Base-by-base conservation (phyloP, 352 stramenopile genomes). In the Plasmopara viticola region DNA sequence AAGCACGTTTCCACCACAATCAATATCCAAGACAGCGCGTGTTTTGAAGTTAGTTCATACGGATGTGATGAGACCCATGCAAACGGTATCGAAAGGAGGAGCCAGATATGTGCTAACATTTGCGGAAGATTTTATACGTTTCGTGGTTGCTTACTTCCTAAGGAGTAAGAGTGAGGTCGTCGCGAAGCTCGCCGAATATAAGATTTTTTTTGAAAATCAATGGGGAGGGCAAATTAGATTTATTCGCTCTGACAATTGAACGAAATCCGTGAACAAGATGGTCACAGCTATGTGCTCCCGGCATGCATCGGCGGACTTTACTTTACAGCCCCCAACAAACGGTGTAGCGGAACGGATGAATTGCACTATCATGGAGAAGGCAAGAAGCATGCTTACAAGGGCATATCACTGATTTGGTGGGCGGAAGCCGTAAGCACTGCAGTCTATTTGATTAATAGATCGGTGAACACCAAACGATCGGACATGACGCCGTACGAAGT, bases 21-120 rank as follows among this genome's bases (percentile, higher is more conserved):
- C 31, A 12, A 7, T 4, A 25, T 28, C 17, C 44, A 68, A 54
- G 18, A 56, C 49, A 13, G 15, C 29, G 7, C n/a, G 15, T 25
- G 33, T 41, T 9, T 29, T 57, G 33, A 7, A 57, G n/a, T 25
- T 44, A n/a, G 31, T 50, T 17, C 45, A 63, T 30, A 35, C 31
- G 31, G 31, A 8, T 35, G 31, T 35, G 31, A 35, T 35, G 31
- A 4, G 10, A 35, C 31, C 1, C 31, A 35, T 25, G 20, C 3
- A 5, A 30, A 17, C 40, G 45, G 56, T 63, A 53, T 25, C 17
- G 13, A 28, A 45, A 17, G 40, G n/a, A 13, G 13, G 40, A 30
- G 40, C 40, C 7, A 25, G 17, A 17, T 45, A 30, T 30, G 40
- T 45, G n/a, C 40, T 45, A 12, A 30, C 40, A 15, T 25, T 25